Evolutionary conservation across 75 land plant genomes (phyloP), one percentile per base, ranked within the genome.

Genomic region (Adiantum capillusveneris): DNA sequence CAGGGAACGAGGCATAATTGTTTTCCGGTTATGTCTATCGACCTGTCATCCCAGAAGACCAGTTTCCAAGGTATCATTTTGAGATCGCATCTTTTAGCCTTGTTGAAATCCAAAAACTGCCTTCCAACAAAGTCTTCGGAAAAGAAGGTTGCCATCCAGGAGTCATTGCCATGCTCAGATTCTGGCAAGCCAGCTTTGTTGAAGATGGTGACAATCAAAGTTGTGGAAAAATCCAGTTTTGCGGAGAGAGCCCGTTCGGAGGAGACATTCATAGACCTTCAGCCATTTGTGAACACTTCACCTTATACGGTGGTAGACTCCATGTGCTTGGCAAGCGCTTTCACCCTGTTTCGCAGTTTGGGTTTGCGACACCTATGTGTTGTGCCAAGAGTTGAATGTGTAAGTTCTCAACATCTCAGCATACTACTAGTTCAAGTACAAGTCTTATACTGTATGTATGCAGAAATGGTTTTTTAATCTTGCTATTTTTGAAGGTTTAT

Each of bases 261-360:
- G 37, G 89, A 92, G 18, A 82, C 85, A 89, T 88, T 56, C 60
- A 55, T 94, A 9, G 98, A 94, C 69, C 65, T 94, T 21, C 95
- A 70, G 29, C 85, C 90, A 2, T 75, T 94, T 44, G 68, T 82
- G 0, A 94, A 94, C 53, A 56, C 84, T 1, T 86, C 98, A 11
- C 98, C 98, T 6, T 90, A 81, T 62, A 90, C 98, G 0, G 98
- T 94, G n/a, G 83, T 94, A 28, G 98, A 90, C 64, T 83, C 90
- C 25, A 89, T 90, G 91, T 89, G 90, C 9, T 66, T 94, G 34
- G 90, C 96, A 1, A 94, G 90, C 70, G 85, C 98, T 7, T 84
- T 72, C 39, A 51, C 85, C 5, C 79, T 94, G 49, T 90, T 94
- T 59, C 76, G 96, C 24, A 79, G 82, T 68, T 73, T 86, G 26